phyloP scores from a whole-genome alignment of 768 basidiomycete species.

The Leccinum broughii region DNA sequence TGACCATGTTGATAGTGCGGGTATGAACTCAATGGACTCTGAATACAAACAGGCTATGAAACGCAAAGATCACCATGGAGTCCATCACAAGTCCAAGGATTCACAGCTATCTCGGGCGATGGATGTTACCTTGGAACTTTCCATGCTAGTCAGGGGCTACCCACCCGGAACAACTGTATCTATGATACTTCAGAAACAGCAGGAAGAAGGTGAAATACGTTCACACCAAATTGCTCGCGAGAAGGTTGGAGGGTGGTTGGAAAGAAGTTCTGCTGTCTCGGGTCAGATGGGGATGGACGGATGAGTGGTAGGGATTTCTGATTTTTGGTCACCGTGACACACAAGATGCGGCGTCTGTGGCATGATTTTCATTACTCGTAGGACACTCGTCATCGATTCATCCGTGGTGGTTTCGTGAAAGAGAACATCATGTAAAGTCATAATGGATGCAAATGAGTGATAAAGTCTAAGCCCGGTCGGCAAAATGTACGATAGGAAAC shows the following conservation, averaged over 20 bases:
- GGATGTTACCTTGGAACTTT: slow-evolving; percentile 86
- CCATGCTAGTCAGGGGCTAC: slow-evolving; percentile 97
- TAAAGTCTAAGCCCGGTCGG: neutral
- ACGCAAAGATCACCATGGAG: neutral
- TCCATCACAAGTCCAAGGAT: neutral
- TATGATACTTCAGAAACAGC: neutral
- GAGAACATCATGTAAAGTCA: slow-evolving; percentile 15
- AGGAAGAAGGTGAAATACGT: neutral
- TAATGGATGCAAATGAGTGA: slow-evolving; percentile 23
- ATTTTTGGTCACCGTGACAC: too few relatives aligned
- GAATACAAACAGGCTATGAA: neutral
- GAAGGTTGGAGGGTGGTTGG: neutral
- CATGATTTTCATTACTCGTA: slow-evolving; percentile 2
- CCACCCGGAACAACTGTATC: slow-evolving; percentile 61
- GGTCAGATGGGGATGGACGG: too few relatives aligned
- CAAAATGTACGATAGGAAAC: slow-evolving; percentile 23
- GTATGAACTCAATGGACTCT: too few relatives aligned
- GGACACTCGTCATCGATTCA: slow-evolving; percentile 1
- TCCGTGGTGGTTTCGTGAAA: slow-evolving; percentile 5
- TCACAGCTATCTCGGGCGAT: neutral
- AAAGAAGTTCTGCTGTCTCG: neutral
- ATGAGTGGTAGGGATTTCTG: too few relatives aligned
- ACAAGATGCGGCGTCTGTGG: neutral
- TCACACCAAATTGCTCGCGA: neutral
- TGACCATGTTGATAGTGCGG: neutral